Evolutionary conservation across 208 protist genomes (phyloP).

Genomic region (Balamuthia mandrillaris): DNA sequence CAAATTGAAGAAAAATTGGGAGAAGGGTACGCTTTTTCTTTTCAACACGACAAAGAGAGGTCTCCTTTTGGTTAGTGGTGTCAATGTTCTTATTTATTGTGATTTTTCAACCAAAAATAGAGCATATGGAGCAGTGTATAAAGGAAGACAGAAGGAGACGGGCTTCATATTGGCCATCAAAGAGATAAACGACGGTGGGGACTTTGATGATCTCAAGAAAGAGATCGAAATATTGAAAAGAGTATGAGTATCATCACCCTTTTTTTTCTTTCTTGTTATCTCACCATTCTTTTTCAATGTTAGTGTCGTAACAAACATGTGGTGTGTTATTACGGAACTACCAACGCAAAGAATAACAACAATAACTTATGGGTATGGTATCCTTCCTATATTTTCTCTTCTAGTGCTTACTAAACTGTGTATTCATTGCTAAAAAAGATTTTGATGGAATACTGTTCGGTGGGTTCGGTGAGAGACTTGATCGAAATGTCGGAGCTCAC

Average conservation of each 20-base stretch:
- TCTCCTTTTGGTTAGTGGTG: not conserved
- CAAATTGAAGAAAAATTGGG: not conserved
- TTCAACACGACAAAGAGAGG: not conserved
- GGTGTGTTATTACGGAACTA: not conserved
- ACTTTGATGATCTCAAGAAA: not conserved
- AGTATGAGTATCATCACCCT: not conserved
- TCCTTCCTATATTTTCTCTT: not conserved
- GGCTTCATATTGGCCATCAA: not conserved
- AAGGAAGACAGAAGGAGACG: not conserved
- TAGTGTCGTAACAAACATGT: not conserved
- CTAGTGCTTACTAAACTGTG: not conserved
- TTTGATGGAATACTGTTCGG: not conserved
- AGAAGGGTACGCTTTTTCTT: not conserved
- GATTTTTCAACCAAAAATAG: not conserved
- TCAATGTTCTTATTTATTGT: not conserved
- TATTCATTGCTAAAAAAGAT: not conserved
- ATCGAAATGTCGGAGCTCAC: not conserved
- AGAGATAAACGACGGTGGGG: not conserved
- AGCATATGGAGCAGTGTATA: not conserved
- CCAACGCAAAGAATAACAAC: not conserved
- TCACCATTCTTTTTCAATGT: not conserved
- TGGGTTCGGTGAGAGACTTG: not conserved
- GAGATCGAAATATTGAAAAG: not conserved
- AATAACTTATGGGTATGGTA: not conserved
- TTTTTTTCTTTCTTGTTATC: not conserved